Conservation (phyloP, 306 rosid genomes). For the Fagus crenata region DNA sequence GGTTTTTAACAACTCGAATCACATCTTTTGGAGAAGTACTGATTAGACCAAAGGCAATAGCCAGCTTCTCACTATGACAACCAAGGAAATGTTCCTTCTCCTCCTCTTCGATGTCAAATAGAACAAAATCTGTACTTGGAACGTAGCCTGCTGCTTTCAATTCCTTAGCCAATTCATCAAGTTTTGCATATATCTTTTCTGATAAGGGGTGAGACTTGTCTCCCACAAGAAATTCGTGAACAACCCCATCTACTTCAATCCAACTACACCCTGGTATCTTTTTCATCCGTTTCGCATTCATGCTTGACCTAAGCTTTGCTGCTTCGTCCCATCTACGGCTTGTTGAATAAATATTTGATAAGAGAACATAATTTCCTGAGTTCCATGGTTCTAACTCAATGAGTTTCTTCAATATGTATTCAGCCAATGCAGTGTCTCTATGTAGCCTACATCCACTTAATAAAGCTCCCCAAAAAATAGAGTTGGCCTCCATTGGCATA, state of each 20-base stretch:
- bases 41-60: conserved; percentile 34
- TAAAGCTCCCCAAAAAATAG: conserved; percentile 44
- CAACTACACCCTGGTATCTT: conserved; percentile 38
- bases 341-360: conserved; percentile 35
- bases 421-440: conserved; percentile 37
- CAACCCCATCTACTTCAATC: conserved; percentile 36
- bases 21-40: conserved; percentile 17
- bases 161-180: conserved; percentile 23
- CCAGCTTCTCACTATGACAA: conserved; percentile 34
- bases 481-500: conserved; percentile 44
- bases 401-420: conserved; percentile 36
- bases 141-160: conserved; percentile 27
- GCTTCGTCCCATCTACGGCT: conserved; percentile 33
- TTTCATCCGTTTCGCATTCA: conserved; percentile 24
- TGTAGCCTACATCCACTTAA: conserved; percentile 45
- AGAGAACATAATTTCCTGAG: conserved; percentile 25
- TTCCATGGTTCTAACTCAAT: conserved; percentile 26
- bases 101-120: conserved; percentile 33
- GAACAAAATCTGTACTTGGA: conserved; percentile 26
- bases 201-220: conserved; percentile 27
- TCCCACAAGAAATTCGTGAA: conserved; percentile 34
- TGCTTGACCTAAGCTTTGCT: conserved; percentile 14
- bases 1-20: conserved; percentile 35
- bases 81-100: conserved; percentile 32
- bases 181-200: conserved; percentile 14